phyloP scores from a whole-genome alignment of 306 rosid genomes.

The Sechiopsis laciniata region DNA sequence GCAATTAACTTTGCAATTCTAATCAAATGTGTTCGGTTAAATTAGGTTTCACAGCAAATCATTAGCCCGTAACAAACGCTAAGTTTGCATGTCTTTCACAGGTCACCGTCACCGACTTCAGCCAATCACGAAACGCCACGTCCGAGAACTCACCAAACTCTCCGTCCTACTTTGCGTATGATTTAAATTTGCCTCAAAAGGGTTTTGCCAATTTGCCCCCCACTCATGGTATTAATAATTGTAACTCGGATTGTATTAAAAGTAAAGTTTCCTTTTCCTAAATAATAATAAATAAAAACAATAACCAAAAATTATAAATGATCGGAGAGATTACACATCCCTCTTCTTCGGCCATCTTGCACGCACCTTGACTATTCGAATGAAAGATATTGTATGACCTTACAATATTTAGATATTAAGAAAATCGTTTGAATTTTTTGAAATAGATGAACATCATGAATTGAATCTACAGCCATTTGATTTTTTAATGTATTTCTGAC shows the following conservation, averaged over 20 bases:
- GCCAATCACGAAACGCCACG: neutral
- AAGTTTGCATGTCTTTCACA: neutral
- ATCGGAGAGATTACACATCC: no score
- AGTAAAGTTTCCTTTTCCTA: conserved; percentile 6
- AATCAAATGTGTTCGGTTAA: neutral
- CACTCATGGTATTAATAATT: neutral
- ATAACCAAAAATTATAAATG: neutral
- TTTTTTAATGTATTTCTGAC: no score
- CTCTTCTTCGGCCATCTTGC: no score
- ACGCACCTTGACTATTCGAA: no score
- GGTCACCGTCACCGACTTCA: neutral
- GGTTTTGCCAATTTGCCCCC: neutral
- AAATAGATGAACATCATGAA: no score
- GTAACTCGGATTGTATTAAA: neutral
- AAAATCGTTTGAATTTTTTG: no score
- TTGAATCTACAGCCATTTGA: no score
- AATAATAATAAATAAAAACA: neutral
- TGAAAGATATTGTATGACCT: no score
- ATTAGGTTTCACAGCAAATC: neutral
- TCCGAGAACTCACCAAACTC: neutral
- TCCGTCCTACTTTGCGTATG: conserved; percentile 9
- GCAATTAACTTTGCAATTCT: neutral
- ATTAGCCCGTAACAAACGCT: neutral
- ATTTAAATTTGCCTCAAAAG: neutral
- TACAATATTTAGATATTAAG: no score